Conservation (phyloP, 768 basidiomycete genomes). For the Dacryopinax primogenitus region DNA sequence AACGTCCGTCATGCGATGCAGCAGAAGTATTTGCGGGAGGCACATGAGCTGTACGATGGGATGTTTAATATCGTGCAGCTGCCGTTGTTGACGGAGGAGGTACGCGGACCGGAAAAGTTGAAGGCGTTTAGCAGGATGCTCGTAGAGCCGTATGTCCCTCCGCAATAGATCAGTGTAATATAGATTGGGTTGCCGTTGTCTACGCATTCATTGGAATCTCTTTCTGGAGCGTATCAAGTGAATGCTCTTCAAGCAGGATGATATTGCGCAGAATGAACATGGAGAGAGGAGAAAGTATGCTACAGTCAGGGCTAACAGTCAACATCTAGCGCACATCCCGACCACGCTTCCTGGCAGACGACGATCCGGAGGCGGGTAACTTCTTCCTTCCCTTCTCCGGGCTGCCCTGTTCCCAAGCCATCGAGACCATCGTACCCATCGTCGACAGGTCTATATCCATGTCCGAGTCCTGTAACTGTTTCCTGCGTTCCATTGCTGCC, state of each 20-base stretch:
- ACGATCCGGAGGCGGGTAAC: neutral
- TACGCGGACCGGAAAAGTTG: conserved; percentile 86
- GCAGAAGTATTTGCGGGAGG: conserved; percentile 92
- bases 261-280: neutral
- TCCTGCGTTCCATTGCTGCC: neutral
- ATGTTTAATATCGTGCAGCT: conserved; percentile 96
- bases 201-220: neutral
- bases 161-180: conserved; percentile 13
- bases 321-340: neutral
- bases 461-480: neutral
- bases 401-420: neutral
- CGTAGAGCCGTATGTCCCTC: conserved; percentile 60
- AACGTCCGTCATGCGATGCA: conserved; percentile 92
- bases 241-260: neutral
- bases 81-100: conserved; percentile 91
- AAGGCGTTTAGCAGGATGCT: conserved; percentile 89
- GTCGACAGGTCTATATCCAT: neutral
- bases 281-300: neutral
- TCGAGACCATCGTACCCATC: neutral
- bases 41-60: conserved; percentile 93
- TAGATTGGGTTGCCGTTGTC: neutral
- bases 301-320: neutral
- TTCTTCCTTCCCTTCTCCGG: conserved; percentile 9
- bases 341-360: neutral
- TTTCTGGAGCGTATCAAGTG: neutral